Base-by-base conservation (phyloP, 108 stramenopile genomes). In the Discostella stelligeroides region DNA sequence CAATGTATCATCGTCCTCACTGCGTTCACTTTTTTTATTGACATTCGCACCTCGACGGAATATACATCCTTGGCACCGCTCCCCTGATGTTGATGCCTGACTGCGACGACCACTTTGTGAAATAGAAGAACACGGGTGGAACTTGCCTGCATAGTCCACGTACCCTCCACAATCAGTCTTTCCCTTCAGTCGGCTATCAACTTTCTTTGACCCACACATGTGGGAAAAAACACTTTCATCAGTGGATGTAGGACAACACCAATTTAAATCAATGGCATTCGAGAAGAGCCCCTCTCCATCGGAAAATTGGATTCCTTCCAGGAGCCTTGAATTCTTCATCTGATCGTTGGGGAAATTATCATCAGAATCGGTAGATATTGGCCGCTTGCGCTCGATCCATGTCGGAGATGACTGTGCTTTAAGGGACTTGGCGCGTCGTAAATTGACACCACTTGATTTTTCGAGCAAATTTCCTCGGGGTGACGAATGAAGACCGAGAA, bases 11-110 rank as follows among this genome's bases (percentile, higher is more conserved):
- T 67, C 43, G 27, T 40, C 40, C 15, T 38, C 25, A 2, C 24
- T 27, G n/a, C 29, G 18, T 4, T 18, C 41, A 46, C 45, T 46
- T 27, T 46, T 30, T 27, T 57, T 41, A 53, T 38, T 54, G 34
- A 48, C 65, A 51, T 60, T 60, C 43, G 47, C 12, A 30, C 70
- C 59, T 41, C 55, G 64, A 28, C 78, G 64, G 58, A 79, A 79
- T 34, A 63, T 67, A 45, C 78, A 79, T 41, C 70, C 78, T 47
- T 79, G 78, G 59, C 78, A 79, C 39, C 55, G 45, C n/a, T 40
- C 28, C 10, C 40, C n/a, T 20, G 27, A 7, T 15, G 34, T 58
- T 7, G 13, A 13, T 45, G 13, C 15, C n/a, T 45, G 43, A 45
- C 15, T 45, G 43, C 9, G 65, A 17, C 30, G 7, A 10, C 20